phyloP scores from a whole-genome alignment of 2,329 filamentous ascomycete genomes.

The Fusarium mangiferae region DNA sequence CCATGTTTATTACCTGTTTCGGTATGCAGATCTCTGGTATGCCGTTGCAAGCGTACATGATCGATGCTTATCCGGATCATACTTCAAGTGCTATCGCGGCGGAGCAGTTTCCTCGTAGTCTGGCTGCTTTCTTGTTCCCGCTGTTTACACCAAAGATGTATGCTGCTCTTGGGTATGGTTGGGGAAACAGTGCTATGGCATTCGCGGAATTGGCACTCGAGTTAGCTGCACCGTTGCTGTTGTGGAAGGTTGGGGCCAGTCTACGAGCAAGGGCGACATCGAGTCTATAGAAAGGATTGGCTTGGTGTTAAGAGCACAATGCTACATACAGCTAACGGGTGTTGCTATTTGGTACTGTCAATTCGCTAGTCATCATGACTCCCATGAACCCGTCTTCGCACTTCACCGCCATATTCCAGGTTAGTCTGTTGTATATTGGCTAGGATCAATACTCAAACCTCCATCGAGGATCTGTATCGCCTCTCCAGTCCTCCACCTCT shows the following conservation, averaged over 20 bases:
- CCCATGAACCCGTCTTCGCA: rapidly evolving
- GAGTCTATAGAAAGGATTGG: background rate
- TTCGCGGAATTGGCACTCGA: slow-evolving; percentile 50
- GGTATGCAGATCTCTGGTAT: slow-evolving; percentile 48
- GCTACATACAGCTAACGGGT: rapidly evolving
- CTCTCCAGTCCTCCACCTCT: slow-evolving; percentile 64
- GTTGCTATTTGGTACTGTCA: background rate
- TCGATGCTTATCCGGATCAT: slow-evolving; percentile 59
- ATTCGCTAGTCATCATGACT: background rate
- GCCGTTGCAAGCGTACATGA: slow-evolving; percentile 52
- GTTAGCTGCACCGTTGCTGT: slow-evolving; percentile 50
- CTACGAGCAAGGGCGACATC: slow-evolving; percentile 38
- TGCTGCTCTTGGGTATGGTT: slow-evolving; percentile 50
- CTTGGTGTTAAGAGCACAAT: rapidly evolving
- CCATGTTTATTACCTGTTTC: slow-evolving; percentile 49
- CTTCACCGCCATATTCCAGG: rapidly evolving
- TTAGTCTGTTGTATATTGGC: no score
- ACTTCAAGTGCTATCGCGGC: slow-evolving; percentile 60
- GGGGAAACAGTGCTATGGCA: slow-evolving; percentile 53
- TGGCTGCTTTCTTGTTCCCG: slow-evolving; percentile 61
- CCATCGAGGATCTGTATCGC: slow-evolving; percentile 73
- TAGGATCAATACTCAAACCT: slow-evolving; percentile 64
- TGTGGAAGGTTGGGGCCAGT: slow-evolving; percentile 55
- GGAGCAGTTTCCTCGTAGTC: slow-evolving; percentile 55
- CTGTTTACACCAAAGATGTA: slow-evolving; percentile 59